A percentile compares a stretch with the other conserved stretches of the same genome.
Evolutionary conservation across 2,329 filamentous ascomycete species (phyloP).

Genomic region (Fusarium decemcellulare): DNA sequence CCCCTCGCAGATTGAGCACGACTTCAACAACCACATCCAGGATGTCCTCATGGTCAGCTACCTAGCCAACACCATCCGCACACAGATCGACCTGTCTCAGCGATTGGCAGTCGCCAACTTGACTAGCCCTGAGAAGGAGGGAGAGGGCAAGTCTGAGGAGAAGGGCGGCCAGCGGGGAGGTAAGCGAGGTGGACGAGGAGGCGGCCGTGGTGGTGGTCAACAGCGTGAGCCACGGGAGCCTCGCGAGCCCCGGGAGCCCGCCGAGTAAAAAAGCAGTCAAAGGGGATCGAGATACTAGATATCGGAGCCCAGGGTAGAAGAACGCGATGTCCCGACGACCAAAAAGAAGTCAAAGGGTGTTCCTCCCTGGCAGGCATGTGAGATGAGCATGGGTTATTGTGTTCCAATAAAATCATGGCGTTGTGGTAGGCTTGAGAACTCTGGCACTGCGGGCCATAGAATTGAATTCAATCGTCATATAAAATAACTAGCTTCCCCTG

Average conservation of each 20-base stretch:
- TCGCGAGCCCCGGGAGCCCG: conserved; percentile 59
- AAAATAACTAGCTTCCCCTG: conserved; percentile 30
- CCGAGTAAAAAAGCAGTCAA: conserved; percentile 35
- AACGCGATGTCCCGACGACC: conserved; percentile 39
- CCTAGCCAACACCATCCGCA: conserved; percentile 98
- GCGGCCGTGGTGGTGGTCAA: conserved; percentile 66
- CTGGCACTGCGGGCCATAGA: conserved; percentile 51
- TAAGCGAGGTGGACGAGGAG: conserved; percentile 66
- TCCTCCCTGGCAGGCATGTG: conserved; percentile 45
- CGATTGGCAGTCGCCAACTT: conserved; percentile 87
- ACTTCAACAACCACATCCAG: conserved; percentile 99
- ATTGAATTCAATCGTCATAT: conserved; percentile 54
- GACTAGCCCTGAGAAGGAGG: conserved; percentile 63
- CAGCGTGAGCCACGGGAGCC: conserved; percentile 64
- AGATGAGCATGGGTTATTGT: conserved; percentile 50
- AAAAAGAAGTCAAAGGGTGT: conserved; percentile 42
- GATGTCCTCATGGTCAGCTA: conserved; percentile 99
- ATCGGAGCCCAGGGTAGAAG: conserved; percentile 38
- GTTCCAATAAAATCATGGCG: conserved; percentile 55
- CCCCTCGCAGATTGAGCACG: conserved; percentile 88
- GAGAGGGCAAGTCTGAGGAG: conserved; percentile 63
- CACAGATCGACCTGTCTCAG: conserved; percentile 98
- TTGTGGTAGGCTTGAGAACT: conserved; percentile 54
- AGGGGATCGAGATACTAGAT: conserved; percentile 34
- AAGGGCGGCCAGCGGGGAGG: conserved; percentile 64